Evolutionary conservation across 2,329 filamentous ascomycete species (phyloP), one percentile per base, ranked within the genome.

Genomic region (Xylariaceae sp.): DNA sequence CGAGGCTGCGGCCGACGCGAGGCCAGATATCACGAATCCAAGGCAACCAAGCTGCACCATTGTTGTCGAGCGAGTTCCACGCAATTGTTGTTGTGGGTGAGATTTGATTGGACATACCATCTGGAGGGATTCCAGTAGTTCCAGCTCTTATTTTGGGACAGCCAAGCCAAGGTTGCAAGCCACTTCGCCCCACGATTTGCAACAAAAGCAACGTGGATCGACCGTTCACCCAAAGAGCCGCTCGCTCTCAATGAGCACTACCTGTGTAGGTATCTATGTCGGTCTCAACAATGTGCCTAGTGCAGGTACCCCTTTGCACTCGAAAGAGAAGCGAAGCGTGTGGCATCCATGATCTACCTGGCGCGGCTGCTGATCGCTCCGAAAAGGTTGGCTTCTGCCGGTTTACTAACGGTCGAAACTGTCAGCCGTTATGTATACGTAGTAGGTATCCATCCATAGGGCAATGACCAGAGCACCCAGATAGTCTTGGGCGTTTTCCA

Each of bases 21-120:
- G 47, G 35, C 42, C 40, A 52, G 37, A 30, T 31, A 4, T 40
- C 6, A 11, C 31, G 26, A 3, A 30, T 29, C 19, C 37, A 40
- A 26, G 26, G 49, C 29, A 51, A 44, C 40, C 6, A 4, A 49
- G 11, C 11, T 41, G 32, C 31, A 37, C 19, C 19, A 19, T 19
- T n/a, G 27, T n/a, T 42, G 11, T 45, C 19, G n/a, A 40, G 32
- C 34, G 39, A n/a, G 9, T n/a, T 27, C 11, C 27, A 19, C 19
- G 19, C 27, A 11, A 19, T 4, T 40, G 27, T n/a, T 44, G 41
- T 34, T 41, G 43, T 48, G 51, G 42, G 43, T 45, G 48, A 39
- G 57, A 31, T 48, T 35, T 43, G 43, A 53, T 40, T 37, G 29
- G 50, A 44, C 47, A 47, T 51, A 54, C 48, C 51, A 48, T 27